phyloP scores from a whole-genome alignment of 257 asterid species.

The Vinca minor region DNA sequence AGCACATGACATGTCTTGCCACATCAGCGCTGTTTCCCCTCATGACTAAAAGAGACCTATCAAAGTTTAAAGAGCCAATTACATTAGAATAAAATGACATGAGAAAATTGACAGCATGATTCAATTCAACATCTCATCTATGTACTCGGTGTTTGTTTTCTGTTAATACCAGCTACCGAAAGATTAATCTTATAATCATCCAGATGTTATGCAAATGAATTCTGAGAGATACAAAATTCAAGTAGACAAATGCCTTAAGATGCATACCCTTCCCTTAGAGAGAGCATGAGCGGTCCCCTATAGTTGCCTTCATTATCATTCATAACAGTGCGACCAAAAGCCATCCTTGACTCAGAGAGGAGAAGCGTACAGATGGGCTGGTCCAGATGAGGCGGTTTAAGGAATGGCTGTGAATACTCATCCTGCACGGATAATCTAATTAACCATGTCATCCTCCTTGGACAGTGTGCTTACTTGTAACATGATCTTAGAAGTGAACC shows the following conservation, averaged over 20 bases:
- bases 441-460: neutral
- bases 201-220: neutral
- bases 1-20: conserved; percentile 90
- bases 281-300: conserved; percentile 77
- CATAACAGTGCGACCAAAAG: conserved; percentile 76
- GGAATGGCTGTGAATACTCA: conserved; percentile 88
- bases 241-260: neutral
- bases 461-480: neutral
- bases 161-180: too few relatives aligned
- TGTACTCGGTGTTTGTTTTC: too few relatives aligned
- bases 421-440: conserved; percentile 34
- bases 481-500: neutral
- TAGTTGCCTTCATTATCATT: conserved; percentile 72
- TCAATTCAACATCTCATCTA: too few relatives aligned
- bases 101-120: too few relatives aligned
- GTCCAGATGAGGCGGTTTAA: conserved; percentile 93
- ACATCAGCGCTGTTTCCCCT: conserved; percentile 88
- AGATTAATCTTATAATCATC: too few relatives aligned
- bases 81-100: too few relatives aligned
- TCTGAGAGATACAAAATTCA: neutral
- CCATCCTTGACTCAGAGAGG: conserved; percentile 85
- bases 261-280: conserved; percentile 77
- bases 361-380: conserved; percentile 84
- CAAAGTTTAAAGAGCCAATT: conserved; percentile 4
- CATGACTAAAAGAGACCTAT: conserved; percentile 88